A percentile compares a stretch with the other conserved stretches of the same genome.
phyloP scores from a whole-genome alignment of 169 alveolate genomes.

The Plasmodium reichenowi region DNA sequence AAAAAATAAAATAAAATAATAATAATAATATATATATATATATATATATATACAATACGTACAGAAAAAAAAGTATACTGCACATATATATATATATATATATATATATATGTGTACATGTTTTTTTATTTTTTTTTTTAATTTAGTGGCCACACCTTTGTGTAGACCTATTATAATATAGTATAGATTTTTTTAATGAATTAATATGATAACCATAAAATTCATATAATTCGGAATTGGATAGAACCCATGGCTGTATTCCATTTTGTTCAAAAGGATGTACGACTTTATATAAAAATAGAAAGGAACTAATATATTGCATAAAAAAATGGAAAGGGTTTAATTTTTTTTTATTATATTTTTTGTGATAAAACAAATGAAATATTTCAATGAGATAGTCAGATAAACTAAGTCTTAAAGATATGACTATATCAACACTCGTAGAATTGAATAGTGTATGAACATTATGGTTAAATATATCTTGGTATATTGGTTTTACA shows the following conservation, averaged over 20 bases:
- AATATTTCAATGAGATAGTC: conserved; percentile 14
- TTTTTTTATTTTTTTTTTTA: too few species aligned
- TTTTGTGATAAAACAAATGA: too few species aligned
- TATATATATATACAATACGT: too few species aligned
- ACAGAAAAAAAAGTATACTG: too few species aligned
- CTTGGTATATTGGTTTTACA: conserved; percentile 37
- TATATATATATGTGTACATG: too few species aligned
- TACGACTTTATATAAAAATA: conserved; percentile 30
- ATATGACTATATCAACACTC: conserved; percentile 38
- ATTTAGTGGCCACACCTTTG: conserved; percentile 27
- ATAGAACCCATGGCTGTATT: conserved; percentile 72
- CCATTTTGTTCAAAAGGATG: conserved; percentile 72
- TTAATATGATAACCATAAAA: conserved; percentile 36
- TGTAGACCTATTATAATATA: conserved; percentile 25
- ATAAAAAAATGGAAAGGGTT: conserved; percentile 6
- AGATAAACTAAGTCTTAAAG: conserved; percentile 27
- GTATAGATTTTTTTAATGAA: conserved; percentile 28
- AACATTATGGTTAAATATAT: conserved; percentile 12
- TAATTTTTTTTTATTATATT: conserved; percentile 6
- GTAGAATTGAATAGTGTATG: conserved; percentile 1
- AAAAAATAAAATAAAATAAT: too few species aligned
- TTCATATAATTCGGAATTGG: conserved; percentile 42
- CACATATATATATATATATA: too few species aligned
- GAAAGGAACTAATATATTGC: conserved; percentile 46
- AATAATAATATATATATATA: too few species aligned